These are phyloP conservation scores for Fusarium dimerum DNA, from an alignment of 2,329 filamentous ascomycete species.

Conservation along the genomic window DNA sequence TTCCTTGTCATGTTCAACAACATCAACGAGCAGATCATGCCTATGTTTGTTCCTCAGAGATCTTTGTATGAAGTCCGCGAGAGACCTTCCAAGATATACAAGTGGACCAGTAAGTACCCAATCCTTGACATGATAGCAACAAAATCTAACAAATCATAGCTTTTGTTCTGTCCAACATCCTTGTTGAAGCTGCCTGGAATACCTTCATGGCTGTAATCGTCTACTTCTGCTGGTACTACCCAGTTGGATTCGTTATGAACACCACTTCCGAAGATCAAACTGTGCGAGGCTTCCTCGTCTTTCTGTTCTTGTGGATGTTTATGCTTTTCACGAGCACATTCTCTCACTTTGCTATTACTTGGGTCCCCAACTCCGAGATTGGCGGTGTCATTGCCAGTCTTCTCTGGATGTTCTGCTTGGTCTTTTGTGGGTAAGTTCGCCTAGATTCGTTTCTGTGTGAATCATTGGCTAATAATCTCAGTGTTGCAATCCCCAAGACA, in stretches of 20 bases:
- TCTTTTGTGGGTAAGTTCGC: conserved; percentile 54
- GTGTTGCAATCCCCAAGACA: conserved; percentile 54
- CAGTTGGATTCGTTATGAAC: conserved; percentile 74
- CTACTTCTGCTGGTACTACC: conserved; percentile 83
- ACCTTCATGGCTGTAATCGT: conserved; percentile 72
- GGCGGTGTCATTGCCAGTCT: conserved; percentile 69
- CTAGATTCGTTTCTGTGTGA: too few relatives aligned
- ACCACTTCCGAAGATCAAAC: conserved; percentile 41
- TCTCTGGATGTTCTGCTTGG: conserved; percentile 59
- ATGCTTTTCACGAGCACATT: conserved; percentile 70
- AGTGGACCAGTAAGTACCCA: conserved; percentile 51
- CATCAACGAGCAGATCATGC: conserved; percentile 77
- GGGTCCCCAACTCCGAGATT: conserved; percentile 63
- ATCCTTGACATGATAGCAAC: too few relatives aligned
- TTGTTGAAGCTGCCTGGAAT: conserved; percentile 86
- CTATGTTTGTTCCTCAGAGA: conserved; percentile 79
- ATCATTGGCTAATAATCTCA: too few relatives aligned
- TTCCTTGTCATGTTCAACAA: conserved; percentile 79
- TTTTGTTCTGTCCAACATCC: conserved; percentile 80
- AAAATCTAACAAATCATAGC: conserved; percentile 46
- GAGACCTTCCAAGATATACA: conserved; percentile 79
- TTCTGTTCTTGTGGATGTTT: conserved; percentile 66
- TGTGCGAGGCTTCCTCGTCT: conserved; percentile 65
- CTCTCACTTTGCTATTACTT: conserved; percentile 63
- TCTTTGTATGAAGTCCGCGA: conserved; percentile 84